These are phyloP conservation scores for Skeletonema menzelii DNA, from an alignment of 108 stramenopile species.

Conservation along the genomic window DNA sequence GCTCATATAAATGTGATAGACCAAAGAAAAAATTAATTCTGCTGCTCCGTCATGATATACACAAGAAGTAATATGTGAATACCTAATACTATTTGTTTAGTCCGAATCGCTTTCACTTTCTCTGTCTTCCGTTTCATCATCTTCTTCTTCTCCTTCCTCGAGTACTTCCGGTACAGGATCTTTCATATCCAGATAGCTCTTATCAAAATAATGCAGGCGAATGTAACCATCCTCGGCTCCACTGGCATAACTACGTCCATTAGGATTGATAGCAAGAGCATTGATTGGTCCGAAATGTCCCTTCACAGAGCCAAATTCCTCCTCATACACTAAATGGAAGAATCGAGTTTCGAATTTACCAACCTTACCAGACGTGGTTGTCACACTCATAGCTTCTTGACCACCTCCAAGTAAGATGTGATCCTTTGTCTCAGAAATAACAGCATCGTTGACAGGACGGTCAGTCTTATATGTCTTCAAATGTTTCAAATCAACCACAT, in stretches of 20 bases:
- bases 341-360: constrained; percentile 99
- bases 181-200: constrained; percentile 94
- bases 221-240: constrained; percentile 98
- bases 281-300: constrained; percentile 99
- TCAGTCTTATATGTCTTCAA: constrained; percentile 96
- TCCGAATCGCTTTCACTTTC: constrained; percentile 40
- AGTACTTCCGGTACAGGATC: constrained; percentile 92
- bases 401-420: constrained; percentile 98
- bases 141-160: constrained; percentile 61
- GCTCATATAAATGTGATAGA: not conserved
- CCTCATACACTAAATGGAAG: constrained; percentile 96
- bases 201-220: constrained; percentile 96
- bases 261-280: constrained; percentile 96
- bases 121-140: constrained; percentile 50
- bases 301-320: constrained; percentile 96
- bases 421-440: constrained; percentile 92
- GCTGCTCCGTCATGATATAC: too few species aligned
- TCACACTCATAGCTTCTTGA: constrained; percentile 98
- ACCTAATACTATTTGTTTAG: constrained; percentile 1
- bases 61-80: too few species aligned
- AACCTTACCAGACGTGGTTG: constrained; percentile 96
- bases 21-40: too few species aligned
- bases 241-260: constrained; percentile 90
- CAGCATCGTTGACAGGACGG: constrained; percentile 98
- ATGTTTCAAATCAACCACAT: constrained; percentile 87